These are phyloP conservation scores for Pholiota microspora DNA, from an alignment of 768 basidiomycete species.

Conservation along the genomic window DNA sequence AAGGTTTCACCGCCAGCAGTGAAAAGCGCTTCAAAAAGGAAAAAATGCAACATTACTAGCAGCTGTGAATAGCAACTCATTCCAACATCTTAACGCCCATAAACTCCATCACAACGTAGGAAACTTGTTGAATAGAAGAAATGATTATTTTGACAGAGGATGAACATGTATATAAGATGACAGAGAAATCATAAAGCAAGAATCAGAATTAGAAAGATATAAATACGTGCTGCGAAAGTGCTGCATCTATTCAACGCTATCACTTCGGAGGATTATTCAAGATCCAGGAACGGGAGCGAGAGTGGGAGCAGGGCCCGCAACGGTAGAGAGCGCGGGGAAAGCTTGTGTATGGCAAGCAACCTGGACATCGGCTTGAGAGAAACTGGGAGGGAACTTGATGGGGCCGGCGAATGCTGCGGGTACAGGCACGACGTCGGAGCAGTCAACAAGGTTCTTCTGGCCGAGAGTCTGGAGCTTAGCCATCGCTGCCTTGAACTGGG, in stretches of 20 bases:
- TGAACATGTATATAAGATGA: not conserved
- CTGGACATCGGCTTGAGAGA: slow-evolving; percentile 13
- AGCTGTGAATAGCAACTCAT: too few species aligned
- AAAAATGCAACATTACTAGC: too few species aligned
- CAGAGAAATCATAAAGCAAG: not conserved
- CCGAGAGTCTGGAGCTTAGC: slow-evolving; percentile 30
- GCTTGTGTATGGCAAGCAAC: slow-evolving; percentile 7
- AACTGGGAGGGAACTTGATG: slow-evolving; percentile 16
- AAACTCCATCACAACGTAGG: too few species aligned
- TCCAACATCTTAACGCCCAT: too few species aligned
- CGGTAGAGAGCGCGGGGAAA: slow-evolving; percentile 3
- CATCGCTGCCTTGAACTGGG: slow-evolving; percentile 27
- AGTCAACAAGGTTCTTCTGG: slow-evolving; percentile 29
- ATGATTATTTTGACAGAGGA: not conserved
- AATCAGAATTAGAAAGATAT: not conserved
- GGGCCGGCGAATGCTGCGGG: slow-evolving; percentile 8
- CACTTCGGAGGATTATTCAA: not conserved
- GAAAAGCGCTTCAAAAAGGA: too few species aligned
- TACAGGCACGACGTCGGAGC: slow-evolving; percentile 29
- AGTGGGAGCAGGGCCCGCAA: slow-evolving; percentile 4
- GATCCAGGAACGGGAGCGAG: slow-evolving; percentile 5
- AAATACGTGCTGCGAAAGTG: not conserved
- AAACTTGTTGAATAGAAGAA: too few species aligned
- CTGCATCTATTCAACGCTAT: not conserved
- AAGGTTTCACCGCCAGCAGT: too few species aligned